phyloP scores from a whole-genome alignment of 768 basidiomycete genomes.

The Holtermannia corniformis region DNA sequence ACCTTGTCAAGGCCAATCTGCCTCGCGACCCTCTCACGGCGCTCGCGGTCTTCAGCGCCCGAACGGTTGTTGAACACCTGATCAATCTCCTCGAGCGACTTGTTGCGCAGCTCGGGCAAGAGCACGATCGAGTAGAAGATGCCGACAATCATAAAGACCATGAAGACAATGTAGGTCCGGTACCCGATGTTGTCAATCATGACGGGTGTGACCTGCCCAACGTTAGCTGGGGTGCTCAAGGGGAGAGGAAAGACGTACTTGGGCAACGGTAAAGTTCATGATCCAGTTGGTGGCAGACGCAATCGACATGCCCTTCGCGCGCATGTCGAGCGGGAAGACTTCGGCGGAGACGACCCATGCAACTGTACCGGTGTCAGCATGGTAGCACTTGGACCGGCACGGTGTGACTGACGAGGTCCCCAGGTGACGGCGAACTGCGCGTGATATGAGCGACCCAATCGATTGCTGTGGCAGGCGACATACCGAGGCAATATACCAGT shows the following conservation, averaged over 20 bases:
- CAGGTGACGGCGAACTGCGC: conserved; percentile 71
- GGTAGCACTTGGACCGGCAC: too few relatives aligned
- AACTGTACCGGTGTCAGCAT: conserved; percentile 45
- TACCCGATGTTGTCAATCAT: conserved; percentile 59
- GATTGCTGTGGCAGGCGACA: too few relatives aligned
- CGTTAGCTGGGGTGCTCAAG: too few relatives aligned
- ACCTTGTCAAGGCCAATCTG: conserved; percentile 54
- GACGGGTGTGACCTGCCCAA: conserved; percentile 62
- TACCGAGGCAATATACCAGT: conserved; percentile 66
- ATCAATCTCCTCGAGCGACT: conserved; percentile 78
- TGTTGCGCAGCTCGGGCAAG: conserved; percentile 43
- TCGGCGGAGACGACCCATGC: conserved; percentile 70
- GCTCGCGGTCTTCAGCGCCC: conserved; percentile 51
- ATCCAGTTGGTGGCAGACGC: conserved; percentile 62
- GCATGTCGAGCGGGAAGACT: conserved; percentile 49
- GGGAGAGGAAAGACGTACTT: too few relatives aligned
- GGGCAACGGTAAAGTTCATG: conserved; percentile 45
- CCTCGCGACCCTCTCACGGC: conserved; percentile 50
- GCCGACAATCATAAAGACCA: conserved; percentile 51
- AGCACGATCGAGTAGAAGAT: conserved; percentile 60
- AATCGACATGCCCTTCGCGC: conserved; percentile 67
- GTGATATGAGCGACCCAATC: too few relatives aligned
- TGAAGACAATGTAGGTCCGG: conserved; percentile 67
- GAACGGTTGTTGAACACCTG: conserved; percentile 62
- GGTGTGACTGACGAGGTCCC: conserved; percentile 43